Conservation (phyloP, 1,284 basidiomycete species). For the Puccinia hordei region DNA sequence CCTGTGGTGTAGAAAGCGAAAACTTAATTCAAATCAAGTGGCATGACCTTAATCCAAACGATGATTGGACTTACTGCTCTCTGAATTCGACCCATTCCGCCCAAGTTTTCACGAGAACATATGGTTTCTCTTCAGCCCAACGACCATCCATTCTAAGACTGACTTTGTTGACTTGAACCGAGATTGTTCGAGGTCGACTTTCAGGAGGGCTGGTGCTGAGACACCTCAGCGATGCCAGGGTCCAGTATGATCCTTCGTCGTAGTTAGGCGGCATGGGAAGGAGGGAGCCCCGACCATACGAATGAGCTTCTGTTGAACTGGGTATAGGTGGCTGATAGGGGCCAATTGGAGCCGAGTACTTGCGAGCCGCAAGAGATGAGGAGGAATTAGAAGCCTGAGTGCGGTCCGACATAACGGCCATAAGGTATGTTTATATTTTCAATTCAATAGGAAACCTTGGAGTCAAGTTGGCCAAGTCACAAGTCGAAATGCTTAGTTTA, state of each 20-base stretch:
- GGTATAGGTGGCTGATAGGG: not conserved
- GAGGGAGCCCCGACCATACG: slow-evolving; percentile 22
- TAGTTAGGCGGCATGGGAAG: slow-evolving; percentile 46
- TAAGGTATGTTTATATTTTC: not conserved
- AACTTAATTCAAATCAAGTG: not conserved
- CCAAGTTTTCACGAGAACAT: slow-evolving; percentile 31
- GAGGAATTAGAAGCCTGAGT: not conserved
- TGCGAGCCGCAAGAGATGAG: not conserved
- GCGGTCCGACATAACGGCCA: slow-evolving; percentile 22
- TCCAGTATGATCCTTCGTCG: slow-evolving; percentile 27
- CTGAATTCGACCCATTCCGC: slow-evolving; percentile 40
- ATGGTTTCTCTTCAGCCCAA: slow-evolving; percentile 34
- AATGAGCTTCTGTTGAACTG: not conserved
- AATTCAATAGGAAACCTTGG: no score
- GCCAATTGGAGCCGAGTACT: slow-evolving; percentile 19
- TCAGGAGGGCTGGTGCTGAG: slow-evolving; percentile 3
- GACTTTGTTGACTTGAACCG: slow-evolving; percentile 36
- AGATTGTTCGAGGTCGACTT: slow-evolving; percentile 4
- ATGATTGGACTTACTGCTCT: slow-evolving; percentile 8
- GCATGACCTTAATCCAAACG: no score
- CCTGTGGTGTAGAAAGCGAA: not conserved
- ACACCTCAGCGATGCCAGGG: slow-evolving; percentile 4
- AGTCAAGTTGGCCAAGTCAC: no score
- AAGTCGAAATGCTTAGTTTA: no score
- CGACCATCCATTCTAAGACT: slow-evolving; percentile 41